Evolutionary conservation across 768 basidiomycete genomes (phyloP), one percentile per base, ranked within the genome.

Genomic region (Kockovaella imperatae): DNA sequence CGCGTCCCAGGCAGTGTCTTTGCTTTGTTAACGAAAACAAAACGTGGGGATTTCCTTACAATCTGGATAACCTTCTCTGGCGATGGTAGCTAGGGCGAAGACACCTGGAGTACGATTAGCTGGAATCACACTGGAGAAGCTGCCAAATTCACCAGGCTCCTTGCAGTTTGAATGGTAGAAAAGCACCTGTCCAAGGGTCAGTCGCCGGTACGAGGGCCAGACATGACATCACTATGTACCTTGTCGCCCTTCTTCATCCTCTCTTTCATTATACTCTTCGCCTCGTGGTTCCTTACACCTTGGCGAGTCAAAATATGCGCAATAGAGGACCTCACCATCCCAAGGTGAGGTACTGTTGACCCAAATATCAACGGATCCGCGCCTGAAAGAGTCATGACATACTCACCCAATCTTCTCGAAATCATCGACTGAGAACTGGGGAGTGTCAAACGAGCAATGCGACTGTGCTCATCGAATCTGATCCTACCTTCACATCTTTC

Each of bases 1-100:
- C 87, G 78, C 64, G 63, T 91, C 87, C 86, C 87, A 93, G 28
- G 89, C 87, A 3, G 89, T 88, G 58, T 85, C 89, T 93, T 50
- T 39, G 46, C 8, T 18, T 17, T 13, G 11, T 17, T 10, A 21
- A 15, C 18, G 18, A n/a, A 3, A 43, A 34, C 8, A 24, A 17
- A 17, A n/a, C 11, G 18, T 21, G 11, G 32, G 8, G 39, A 26
- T 32, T 13, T 18, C 71, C 86, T 73, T 71, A 89, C 87, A 78
- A 66, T 96, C 90, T 17, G 89, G 86, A 70, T 93, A 91, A 5
- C 87, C 86, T 66, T 85, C 84, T 68, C 80, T 86, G 25, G 77
- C 77, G 6, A 93, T 82, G 80, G 87, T 57, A 3, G 69, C 69
- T 7, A 62, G 28, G 7, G 64, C 69, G 42, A 57, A 67, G 1